Conservation (phyloP, 2,329 filamentous ascomycete species). For the Pseudomassariella vexata region DNA sequence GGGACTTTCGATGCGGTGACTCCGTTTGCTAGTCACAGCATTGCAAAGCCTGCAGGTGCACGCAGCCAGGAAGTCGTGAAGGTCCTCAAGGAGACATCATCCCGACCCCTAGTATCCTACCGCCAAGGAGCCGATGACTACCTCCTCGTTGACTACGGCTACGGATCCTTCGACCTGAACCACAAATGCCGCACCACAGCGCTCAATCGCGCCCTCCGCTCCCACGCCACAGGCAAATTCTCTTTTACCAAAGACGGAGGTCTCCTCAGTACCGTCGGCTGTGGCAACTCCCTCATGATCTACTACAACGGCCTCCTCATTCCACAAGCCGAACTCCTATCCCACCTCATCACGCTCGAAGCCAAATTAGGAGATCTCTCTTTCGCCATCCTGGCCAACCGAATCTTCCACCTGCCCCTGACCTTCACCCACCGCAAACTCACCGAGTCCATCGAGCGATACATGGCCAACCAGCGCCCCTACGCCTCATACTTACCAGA, state of each 20-base stretch:
- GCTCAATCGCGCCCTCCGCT: slow-evolving; percentile 39
- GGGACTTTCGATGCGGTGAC: not conserved
- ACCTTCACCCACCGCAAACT: slow-evolving; percentile 29
- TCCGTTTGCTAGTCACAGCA: not conserved
- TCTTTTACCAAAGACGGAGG: slow-evolving; percentile 22
- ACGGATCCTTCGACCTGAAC: slow-evolving; percentile 50
- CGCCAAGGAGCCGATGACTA: slow-evolving; percentile 42
- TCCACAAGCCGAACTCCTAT: slow-evolving; percentile 28
- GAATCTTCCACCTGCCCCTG: slow-evolving; percentile 37
- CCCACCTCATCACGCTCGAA: slow-evolving; percentile 29
- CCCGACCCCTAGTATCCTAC: slow-evolving; percentile 32
- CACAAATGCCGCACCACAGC: slow-evolving; percentile 49
- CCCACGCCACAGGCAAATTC: slow-evolving; percentile 24
- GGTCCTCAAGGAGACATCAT: slow-evolving; percentile 21
- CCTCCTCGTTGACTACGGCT: slow-evolving; percentile 52
- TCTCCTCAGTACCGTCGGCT: slow-evolving; percentile 45
- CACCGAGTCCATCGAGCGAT: slow-evolving; percentile 16
- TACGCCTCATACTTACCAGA: slow-evolving; percentile 23
- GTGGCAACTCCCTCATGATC: slow-evolving; percentile 36
- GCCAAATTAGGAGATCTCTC: slow-evolving; percentile 30
- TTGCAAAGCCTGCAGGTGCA: not conserved
- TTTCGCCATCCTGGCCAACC: slow-evolving; percentile 32
- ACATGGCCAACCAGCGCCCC: slow-evolving; percentile 20
- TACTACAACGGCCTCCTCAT: slow-evolving; percentile 37
- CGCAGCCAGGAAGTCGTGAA: slow-evolving; percentile 6